phyloP scores from a whole-genome alignment of 148 eudicot species.

The Pouteria glomerata region DNA sequence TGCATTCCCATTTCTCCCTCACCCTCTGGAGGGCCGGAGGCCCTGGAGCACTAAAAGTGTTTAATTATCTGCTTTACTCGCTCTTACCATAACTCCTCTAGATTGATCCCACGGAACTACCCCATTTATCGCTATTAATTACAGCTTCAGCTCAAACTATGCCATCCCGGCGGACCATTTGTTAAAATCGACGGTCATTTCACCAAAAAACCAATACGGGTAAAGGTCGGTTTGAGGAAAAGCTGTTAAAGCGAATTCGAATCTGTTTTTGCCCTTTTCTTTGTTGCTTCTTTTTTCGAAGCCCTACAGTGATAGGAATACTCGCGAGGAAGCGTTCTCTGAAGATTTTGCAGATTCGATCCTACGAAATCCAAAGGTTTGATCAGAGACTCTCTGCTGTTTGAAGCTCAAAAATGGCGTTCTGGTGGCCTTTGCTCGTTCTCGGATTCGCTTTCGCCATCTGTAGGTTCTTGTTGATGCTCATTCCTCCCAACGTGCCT shows the following conservation, averaged over 20 bases:
- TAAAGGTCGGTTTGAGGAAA: background rate
- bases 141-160: background rate
- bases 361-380: constrained; percentile 14
- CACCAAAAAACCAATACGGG: too few species aligned
- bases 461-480: constrained; percentile 74
- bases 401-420: constrained; percentile 48
- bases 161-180: background rate
- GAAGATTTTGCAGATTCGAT: background rate
- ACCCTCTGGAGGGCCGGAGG: too few species aligned
- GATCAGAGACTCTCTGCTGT: background rate
- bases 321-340: background rate
- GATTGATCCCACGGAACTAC: background rate
- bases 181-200: too few species aligned
- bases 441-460: constrained; percentile 64
- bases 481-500: constrained; percentile 91
- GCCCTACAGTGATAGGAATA: background rate
- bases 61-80: background rate
- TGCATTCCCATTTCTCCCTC: too few species aligned
- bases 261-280: background rate
- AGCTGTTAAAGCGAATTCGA: background rate
- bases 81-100: background rate
- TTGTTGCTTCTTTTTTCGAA: background rate
- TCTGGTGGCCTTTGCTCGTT: constrained; percentile 80
- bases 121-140: background rate
- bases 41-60: background rate